Conservation (phyloP, 805 yeast species). For the Metschnikowia arizonensis region DNA sequence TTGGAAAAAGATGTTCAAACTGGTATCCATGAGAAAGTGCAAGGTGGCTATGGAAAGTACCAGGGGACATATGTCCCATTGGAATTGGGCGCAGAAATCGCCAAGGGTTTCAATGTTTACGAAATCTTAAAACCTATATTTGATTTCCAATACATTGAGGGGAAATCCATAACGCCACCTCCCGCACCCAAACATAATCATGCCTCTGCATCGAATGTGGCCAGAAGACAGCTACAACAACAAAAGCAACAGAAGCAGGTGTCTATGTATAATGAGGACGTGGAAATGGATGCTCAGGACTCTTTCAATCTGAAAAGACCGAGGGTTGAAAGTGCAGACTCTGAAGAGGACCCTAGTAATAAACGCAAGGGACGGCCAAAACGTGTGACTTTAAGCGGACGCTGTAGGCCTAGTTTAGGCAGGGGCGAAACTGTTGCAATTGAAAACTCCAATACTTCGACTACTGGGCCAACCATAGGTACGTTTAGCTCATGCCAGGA, state of each 20-base stretch:
- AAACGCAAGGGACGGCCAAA: constrained; percentile 30
- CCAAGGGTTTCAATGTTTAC: constrained; percentile 38
- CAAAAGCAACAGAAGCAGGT: constrained; percentile 12
- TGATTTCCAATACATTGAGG: constrained; percentile 48
- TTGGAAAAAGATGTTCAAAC: constrained; percentile 61
- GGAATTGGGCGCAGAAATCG: constrained; percentile 38
- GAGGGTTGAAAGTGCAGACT: neutral
- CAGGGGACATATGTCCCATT: constrained; percentile 50
- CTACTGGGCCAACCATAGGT: constrained; percentile 29
- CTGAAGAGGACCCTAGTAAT: neutral
- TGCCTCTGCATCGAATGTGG: constrained; percentile 42
- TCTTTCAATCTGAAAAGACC: neutral
- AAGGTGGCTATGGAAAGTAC: constrained; percentile 71
- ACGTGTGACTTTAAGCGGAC: constrained; percentile 23
- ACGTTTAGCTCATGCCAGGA: constrained; percentile 22
- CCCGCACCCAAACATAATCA: constrained; percentile 47
- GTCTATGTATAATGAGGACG: constrained; percentile 5
- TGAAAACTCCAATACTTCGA: constrained; percentile 4
- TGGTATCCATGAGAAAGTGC: constrained; percentile 66
- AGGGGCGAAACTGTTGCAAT: constrained; percentile 36
- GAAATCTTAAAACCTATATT: constrained; percentile 63
- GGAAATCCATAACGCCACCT: constrained; percentile 40
- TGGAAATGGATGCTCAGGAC: constrained; percentile 1
- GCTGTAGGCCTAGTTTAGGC: constrained; percentile 23
- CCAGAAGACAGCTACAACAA: constrained; percentile 25